Evolutionary conservation across 2,329 filamentous ascomycete genomes (phyloP).

Genomic region (Trichoderma sp.): DNA sequence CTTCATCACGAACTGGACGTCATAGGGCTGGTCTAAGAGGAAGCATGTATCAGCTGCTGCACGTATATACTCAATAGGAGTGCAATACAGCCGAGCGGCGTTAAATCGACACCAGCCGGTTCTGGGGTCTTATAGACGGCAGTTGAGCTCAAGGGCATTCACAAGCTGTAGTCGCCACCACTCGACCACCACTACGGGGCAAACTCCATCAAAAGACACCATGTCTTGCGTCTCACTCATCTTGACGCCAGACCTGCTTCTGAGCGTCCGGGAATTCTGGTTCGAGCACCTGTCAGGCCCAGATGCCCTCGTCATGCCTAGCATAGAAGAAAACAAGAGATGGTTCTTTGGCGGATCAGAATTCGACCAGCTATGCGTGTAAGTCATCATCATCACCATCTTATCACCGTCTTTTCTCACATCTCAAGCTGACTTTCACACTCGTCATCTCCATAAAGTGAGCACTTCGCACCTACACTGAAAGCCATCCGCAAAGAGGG

Average conservation of each 20-base stretch:
- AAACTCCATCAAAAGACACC: not conserved
- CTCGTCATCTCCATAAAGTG: conserved; percentile 22
- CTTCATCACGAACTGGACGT: not conserved
- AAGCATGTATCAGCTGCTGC: not conserved
- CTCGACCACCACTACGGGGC: not conserved
- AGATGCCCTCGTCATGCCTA: conserved; percentile 29
- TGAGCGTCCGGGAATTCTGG: conserved; percentile 37
- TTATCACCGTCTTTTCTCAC: too few relatives aligned
- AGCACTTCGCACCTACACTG: conserved; percentile 32
- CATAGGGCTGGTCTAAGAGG: not conserved
- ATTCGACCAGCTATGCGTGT: conserved; percentile 38
- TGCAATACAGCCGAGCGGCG: not conserved
- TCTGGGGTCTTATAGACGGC: not conserved
- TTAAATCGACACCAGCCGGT: not conserved
- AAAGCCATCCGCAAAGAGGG: conserved; percentile 32
- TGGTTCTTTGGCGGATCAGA: conserved; percentile 37
- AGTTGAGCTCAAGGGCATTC: not conserved
- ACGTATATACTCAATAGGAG: not conserved
- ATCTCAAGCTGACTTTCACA: not conserved
- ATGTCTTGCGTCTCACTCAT: conserved; percentile 21
- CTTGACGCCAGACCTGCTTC: conserved; percentile 31
- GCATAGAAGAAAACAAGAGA: conserved; percentile 26
- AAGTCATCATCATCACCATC: conserved; percentile 19
- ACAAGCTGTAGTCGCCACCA: not conserved
- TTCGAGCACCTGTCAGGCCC: conserved; percentile 34